Base-by-base conservation (phyloP, 1,284 basidiomycete genomes). In the Cutaneotrichosporon mucoides region DNA sequence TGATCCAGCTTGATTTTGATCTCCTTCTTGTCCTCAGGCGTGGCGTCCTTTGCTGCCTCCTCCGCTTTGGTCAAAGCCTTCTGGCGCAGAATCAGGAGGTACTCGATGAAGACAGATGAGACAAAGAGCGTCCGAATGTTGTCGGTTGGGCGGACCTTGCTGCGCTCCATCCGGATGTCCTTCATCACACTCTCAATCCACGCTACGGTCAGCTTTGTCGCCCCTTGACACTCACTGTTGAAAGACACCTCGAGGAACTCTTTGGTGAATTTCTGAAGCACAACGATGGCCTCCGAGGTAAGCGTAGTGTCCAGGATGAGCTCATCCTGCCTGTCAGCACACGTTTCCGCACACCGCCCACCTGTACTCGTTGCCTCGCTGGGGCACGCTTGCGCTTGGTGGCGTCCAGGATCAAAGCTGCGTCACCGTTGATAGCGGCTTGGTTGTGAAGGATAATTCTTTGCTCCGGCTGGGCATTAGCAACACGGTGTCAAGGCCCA, bases 61-160 rank as follows among this genome's bases (percentile, higher is more conserved):
- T 48, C 46, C 34, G 35, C 11, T 48, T 12, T 33, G 5, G 34
- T 36, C 35, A 35, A 12, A 11, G 13, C 13, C 46, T 48, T 36
- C 7, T 13, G 11, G 15, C 78, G 71, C 57, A 84, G 78, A 38
- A 81, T 70, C 8, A 92, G 81, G 75, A 96, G 93, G 80, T 89
- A 94, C 60, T 92, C 88, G 46, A 96, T 82, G 71, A 94, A 87
- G 87, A 92, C 96, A 63, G 89, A 87, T 2, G 87, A 84, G 34
- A 94, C 82, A 73, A 85, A 91, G 33, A 95, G 82, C 6, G 92
- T 81, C 2, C 93, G 86, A 46, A 93, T 82, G 69, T 91, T 88
- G 75, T 96, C 92, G 65, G 92, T 90, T 69, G 93, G 90, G 0
- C 88, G 87, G 58, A 96, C 87, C 75, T 94, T 94, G 37, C 86